Conservation (phyloP, 169 alveolate species). For the Neospora caninum region DNA sequence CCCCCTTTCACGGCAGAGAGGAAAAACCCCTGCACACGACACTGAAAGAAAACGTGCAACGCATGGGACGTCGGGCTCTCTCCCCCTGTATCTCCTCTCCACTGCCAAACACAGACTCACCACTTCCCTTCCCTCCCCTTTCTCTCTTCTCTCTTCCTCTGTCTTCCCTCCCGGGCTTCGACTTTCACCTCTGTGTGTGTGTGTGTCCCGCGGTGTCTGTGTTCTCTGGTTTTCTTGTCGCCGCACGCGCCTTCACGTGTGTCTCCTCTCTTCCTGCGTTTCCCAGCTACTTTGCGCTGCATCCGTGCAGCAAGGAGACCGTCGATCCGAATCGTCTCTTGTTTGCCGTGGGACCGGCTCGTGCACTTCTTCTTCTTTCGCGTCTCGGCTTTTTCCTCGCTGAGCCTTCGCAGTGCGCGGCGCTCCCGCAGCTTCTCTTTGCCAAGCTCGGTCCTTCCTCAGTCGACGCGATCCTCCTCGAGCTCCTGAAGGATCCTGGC, state of each 20-base stretch:
- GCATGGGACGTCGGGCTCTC: no score
- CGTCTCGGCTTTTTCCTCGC: background rate
- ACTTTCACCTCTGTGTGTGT: no score
- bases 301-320: background rate
- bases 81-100: no score
- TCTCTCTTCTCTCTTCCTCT: background rate
- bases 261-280: background rate
- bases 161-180: background rate
- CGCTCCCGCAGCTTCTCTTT: background rate
- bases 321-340: background rate
- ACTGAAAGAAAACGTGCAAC: no score
- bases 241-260: background rate
- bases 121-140: no score
- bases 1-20: no score
- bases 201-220: no score
- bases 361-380: background rate
- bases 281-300: slow-evolving; percentile 17
- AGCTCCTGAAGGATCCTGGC: background rate
- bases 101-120: no score
- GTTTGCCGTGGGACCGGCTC: background rate
- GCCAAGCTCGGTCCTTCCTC: background rate
- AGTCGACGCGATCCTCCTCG: background rate
- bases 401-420: background rate
- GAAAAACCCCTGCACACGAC: no score
- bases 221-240: background rate